Evolutionary conservation across 2,329 filamentous ascomycete species (phyloP).

Genomic region (Chaetomiaceae sp.): DNA sequence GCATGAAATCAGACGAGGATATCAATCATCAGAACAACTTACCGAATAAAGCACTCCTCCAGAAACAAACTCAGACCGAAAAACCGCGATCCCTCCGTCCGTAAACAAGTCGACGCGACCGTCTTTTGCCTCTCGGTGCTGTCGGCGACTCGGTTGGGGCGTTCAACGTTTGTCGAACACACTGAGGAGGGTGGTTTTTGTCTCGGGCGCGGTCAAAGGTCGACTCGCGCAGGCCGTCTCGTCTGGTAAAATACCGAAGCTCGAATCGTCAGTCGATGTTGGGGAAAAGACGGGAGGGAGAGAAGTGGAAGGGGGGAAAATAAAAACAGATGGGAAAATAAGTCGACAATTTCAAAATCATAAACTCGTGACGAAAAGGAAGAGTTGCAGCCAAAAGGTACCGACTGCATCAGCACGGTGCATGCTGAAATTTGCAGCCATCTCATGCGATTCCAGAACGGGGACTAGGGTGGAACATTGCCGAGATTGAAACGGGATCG

Average conservation of each 20-base stretch:
- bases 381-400: slow-evolving; percentile 21
- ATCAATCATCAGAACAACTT: slow-evolving; percentile 1
- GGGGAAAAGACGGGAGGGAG: not conserved
- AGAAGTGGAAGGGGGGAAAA: not conserved
- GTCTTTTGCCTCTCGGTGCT: not conserved
- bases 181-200: too few relatives aligned
- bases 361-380: slow-evolving; percentile 20
- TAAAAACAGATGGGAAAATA: not conserved
- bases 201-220: too few relatives aligned
- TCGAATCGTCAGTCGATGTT: too few relatives aligned
- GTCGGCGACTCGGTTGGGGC: too few relatives aligned
- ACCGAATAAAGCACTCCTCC: not conserved
- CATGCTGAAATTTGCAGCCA: slow-evolving; percentile 28
- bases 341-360: slow-evolving; percentile 15
- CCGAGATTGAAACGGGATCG: slow-evolving; percentile 37
- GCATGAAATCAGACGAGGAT: not conserved
- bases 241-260: too few relatives aligned
- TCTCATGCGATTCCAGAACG: slow-evolving; percentile 35
- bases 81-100: not conserved
- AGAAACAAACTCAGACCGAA: not conserved
- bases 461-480: slow-evolving; percentile 36
- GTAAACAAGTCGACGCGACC: not conserved
- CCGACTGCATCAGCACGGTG: slow-evolving; percentile 20
- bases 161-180: too few relatives aligned
- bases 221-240: too few relatives aligned